A percentile compares a stretch with the other conserved stretches of the same genome.
Conservation (phyloP, 495 filamentous ascomycete species). For the Talaromyces proteolyticus region DNA sequence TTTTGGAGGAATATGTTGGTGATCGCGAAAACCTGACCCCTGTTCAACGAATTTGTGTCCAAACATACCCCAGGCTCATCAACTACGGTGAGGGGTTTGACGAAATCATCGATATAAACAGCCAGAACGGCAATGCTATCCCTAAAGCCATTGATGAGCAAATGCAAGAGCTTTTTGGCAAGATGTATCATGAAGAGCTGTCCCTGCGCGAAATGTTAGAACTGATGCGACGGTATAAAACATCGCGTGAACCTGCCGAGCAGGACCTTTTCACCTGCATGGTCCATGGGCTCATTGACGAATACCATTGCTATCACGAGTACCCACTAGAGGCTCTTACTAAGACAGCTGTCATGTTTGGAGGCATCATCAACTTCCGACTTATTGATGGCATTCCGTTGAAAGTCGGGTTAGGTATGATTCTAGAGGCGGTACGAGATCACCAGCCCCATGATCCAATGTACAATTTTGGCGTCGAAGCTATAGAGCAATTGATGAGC, state of each 20-base stretch:
- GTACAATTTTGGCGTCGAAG: constrained; percentile 99
- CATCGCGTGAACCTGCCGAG: constrained; percentile 71
- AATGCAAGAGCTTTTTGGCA: constrained; percentile 96
- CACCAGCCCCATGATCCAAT: constrained; percentile 75
- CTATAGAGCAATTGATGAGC: constrained; percentile 76
- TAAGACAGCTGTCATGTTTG: constrained; percentile 93
- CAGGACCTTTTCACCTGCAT: constrained; percentile 97
- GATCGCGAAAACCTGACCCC: constrained; percentile 50
- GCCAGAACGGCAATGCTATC: constrained; percentile 69
- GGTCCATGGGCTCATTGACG: constrained; percentile 96
- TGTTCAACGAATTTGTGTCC: constrained; percentile 82
- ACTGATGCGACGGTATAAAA: constrained; percentile 76
- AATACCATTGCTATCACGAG: constrained; percentile 89
- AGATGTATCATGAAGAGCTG: constrained; percentile 87
- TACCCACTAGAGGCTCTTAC: constrained; percentile 92
- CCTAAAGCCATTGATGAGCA: constrained; percentile 72
- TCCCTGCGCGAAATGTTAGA: constrained; percentile 76
- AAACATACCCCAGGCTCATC: constrained; percentile 89
- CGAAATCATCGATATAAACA: constrained; percentile 81
- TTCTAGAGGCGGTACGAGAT: constrained; percentile 86
- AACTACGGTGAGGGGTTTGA: constrained; percentile 92
- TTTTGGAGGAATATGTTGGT: constrained; percentile 62
- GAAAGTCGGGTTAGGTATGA: constrained; percentile 90
- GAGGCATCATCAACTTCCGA: constrained; percentile 89
- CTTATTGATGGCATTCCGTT: constrained; percentile 85